Evolutionary conservation across 2,329 filamentous ascomycete genomes (phyloP), one percentile per base, ranked within the genome.

Genomic region (Cercospora nicotianae): DNA sequence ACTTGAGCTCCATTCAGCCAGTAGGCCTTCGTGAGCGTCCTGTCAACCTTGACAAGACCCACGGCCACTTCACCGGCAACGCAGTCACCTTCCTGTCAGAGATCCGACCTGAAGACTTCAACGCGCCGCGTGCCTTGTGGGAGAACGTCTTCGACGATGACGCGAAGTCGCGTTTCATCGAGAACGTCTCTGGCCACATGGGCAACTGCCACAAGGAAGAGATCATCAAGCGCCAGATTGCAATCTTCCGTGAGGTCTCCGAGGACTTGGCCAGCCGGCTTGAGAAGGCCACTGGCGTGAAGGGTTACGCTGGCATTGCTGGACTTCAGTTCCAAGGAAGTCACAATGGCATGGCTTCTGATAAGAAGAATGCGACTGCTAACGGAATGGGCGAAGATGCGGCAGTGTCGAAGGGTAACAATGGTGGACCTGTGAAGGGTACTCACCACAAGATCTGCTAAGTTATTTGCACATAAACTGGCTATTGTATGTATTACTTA

Each of bases 171-270:
- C 82, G 87, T 0, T 88, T 89, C 78, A 81, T 90, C 76, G 81
- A 80, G 45, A 90, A 89, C 65, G 83, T 89, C 3, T 82, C 85
- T 0, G 86, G 86, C 2, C 88, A 90, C 78, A 89, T 89, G 86
- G 80, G 78, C 30, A 82, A 83, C 2, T 89, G 87, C 76, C 81
- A 79, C 60, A 80, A 87, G 53, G 79, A 87, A 70, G 87, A 89
- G 76, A 85, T 88, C 3, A 80, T 90, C 77, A 89, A 87, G 82
- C 81, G 87, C 16, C 86, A 89, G 78, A 89, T 90, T 67, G 84
- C 83, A 63, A 90, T 90, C 75, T 89, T 89, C 82, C 81, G 87
- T 1, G 87, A 89, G 74, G 87, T 90, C 0, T 85, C 83, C 6
- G 80, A 84, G 0, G 87, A 89, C 60, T 79, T 90, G 30, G 87